Evolutionary conservation across 2,329 filamentous ascomycete species (phyloP).

Genomic region (Colletotrichum sp.): DNA sequence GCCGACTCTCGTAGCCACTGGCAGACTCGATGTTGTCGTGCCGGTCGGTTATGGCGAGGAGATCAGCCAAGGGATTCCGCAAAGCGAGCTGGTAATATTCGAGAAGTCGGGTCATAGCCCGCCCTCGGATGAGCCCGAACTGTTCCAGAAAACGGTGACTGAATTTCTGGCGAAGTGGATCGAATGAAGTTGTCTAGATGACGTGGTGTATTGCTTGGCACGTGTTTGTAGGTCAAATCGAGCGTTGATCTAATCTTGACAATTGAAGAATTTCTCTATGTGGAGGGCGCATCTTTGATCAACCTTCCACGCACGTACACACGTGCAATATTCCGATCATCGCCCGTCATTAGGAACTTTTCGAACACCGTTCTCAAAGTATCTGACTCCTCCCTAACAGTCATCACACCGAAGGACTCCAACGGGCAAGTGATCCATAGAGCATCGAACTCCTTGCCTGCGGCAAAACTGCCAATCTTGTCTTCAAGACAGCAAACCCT

Average conservation of each 20-base stretch:
- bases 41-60: conserved; percentile 24
- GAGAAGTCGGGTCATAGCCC: conserved; percentile 27
- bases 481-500: conserved; percentile 59
- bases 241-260: background rate
- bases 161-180: conserved; percentile 9
- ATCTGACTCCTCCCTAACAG: conserved; percentile 57
- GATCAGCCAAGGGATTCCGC: conserved; percentile 19
- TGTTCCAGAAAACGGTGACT: conserved; percentile 15
- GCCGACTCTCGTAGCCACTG: conserved; percentile 25
- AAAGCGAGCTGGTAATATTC: conserved; percentile 25
- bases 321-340: conserved; percentile 63
- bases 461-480: conserved; percentile 59
- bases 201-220: background rate
- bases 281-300: conserved; percentile 11
- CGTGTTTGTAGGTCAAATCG: background rate
- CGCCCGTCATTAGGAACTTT: conserved; percentile 70
- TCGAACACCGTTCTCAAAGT: conserved; percentile 54
- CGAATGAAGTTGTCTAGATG: background rate
- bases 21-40: conserved; percentile 25
- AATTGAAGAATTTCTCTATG: background rate
- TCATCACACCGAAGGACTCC: conserved; percentile 46
- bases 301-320: conserved; percentile 57
- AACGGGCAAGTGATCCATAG: conserved; percentile 48
- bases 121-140: conserved; percentile 23
- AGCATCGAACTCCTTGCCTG: conserved; percentile 69